These are phyloP conservation scores for Jatropha multifida DNA, from an alignment of 441 rosid genomes.

Conservation along the genomic window DNA sequence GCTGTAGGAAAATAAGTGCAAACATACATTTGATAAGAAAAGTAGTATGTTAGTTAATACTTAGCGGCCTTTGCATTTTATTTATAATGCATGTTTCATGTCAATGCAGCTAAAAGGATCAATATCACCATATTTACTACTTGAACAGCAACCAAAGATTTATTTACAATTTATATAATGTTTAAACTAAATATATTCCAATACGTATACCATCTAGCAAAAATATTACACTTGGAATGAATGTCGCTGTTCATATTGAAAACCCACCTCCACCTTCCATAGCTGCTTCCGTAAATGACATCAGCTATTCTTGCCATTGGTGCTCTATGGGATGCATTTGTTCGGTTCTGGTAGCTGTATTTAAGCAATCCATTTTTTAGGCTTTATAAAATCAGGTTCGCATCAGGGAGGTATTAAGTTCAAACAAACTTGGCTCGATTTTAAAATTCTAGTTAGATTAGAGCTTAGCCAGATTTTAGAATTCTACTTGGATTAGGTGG, in stretches of 20 bases:
- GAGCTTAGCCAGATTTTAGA: too few relatives aligned
- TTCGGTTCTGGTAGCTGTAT: conserved; percentile 36
- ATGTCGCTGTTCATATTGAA: conserved; percentile 55
- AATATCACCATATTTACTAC: too few relatives aligned
- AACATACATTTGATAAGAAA: not conserved
- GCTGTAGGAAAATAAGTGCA: not conserved
- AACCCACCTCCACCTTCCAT: conserved; percentile 71
- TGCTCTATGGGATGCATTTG: conserved; percentile 50
- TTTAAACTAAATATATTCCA: not conserved
- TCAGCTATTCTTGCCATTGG: conserved; percentile 49
- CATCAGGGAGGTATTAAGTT: too few relatives aligned
- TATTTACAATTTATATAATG: not conserved
- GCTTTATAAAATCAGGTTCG: too few relatives aligned
- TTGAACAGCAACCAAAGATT: not conserved
- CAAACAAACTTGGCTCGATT: too few relatives aligned
- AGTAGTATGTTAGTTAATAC: not conserved
- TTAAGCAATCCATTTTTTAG: too few relatives aligned
- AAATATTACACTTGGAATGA: conserved; percentile 47
- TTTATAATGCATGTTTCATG: not conserved
- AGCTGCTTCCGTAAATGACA: conserved; percentile 40
- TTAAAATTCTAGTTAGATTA: too few relatives aligned
- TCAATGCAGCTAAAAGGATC: not conserved
- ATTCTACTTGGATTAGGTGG: too few relatives aligned
- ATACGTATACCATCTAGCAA: not conserved
- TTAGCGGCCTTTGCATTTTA: not conserved